These are phyloP conservation scores for Coniella vitis DNA, from an alignment of 2,329 filamentous ascomycete species.

Conservation along the genomic window DNA sequence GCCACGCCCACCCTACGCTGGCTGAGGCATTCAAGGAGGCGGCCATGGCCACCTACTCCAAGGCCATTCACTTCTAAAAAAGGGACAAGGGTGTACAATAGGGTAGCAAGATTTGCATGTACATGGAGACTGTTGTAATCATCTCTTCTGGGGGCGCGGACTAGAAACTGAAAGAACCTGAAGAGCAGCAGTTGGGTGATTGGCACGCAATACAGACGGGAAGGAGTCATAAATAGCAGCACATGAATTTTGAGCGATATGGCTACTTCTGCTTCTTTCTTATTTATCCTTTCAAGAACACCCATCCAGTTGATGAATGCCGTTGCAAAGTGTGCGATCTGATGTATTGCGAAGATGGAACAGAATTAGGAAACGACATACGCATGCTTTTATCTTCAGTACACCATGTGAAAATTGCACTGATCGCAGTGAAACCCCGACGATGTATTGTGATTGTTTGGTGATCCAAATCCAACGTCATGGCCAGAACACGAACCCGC, in stretches of 20 bases:
- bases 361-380: too few relatives aligned
- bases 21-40: conserved; percentile 99
- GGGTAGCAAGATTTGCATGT: conserved; percentile 5
- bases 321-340: too few relatives aligned
- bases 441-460: neutral
- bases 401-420: conserved; percentile 5
- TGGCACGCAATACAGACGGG: neutral
- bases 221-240: conserved; percentile 13
- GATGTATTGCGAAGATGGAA: too few relatives aligned
- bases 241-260: neutral
- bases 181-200: too few relatives aligned
- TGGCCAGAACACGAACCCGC: neutral
- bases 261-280: too few relatives aligned
- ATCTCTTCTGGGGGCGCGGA: neutral
- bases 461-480: neutral
- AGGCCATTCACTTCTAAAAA: conserved; percentile 87
- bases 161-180: neutral
- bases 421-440: conserved; percentile 3
- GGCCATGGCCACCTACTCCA: conserved; percentile 92
- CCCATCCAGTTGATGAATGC: too few relatives aligned
- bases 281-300: neutral
- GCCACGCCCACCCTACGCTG: conserved; percentile 92
- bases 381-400: neutral
- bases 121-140: conserved; percentile 10
- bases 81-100: conserved; percentile 2